Conservation (phyloP, 2,329 filamentous ascomycete species). For the Trichoderma harzianum region DNA sequence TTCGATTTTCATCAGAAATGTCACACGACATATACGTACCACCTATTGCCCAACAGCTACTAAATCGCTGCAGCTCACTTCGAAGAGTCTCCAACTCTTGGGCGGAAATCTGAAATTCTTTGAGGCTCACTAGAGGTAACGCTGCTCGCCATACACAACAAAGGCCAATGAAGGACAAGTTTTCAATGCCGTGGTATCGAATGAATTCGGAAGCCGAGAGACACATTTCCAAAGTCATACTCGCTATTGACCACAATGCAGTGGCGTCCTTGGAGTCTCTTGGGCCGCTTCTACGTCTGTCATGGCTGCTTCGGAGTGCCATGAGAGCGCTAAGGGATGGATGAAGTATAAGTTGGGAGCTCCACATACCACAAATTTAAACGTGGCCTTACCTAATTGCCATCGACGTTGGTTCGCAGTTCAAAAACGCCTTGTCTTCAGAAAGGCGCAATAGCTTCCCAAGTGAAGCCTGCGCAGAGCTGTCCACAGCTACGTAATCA, state of each 20-base stretch:
- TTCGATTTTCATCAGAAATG: background rate
- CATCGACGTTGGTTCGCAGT: background rate
- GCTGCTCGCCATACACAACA: background rate
- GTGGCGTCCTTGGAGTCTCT: background rate
- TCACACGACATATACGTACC: background rate
- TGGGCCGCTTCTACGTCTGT: background rate
- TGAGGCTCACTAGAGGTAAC: background rate
- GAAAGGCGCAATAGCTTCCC: background rate
- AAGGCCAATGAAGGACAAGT: background rate
- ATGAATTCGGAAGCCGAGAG: background rate
- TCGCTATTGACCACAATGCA: background rate
- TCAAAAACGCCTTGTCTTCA: background rate
- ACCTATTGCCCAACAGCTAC: background rate
- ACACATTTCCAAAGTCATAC: background rate
- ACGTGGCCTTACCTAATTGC: background rate
- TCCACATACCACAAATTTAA: background rate
- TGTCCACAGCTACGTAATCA: background rate
- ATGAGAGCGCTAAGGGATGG: background rate
- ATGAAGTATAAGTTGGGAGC: background rate
- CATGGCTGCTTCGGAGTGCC: background rate
- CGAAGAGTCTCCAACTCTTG: background rate
- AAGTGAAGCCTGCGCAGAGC: background rate
- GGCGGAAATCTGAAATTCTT: background rate
- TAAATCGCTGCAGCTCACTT: background rate
- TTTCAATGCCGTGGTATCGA: background rate